These are phyloP conservation scores for Mortierella sp. DNA, from an alignment of 371 early-diverging fungal species.

Conservation along the genomic window DNA sequence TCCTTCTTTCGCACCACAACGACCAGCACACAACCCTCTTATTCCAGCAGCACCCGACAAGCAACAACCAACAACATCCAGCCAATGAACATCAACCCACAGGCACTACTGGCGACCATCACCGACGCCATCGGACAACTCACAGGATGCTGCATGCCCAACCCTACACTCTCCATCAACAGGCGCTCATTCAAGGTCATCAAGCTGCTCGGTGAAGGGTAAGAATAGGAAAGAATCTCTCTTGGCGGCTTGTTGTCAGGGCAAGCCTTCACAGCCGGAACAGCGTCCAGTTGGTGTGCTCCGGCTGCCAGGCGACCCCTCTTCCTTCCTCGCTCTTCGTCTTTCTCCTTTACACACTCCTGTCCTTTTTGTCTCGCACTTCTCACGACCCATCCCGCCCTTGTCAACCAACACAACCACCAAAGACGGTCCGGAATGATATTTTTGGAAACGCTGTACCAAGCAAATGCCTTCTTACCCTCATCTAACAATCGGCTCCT, in stretches of 20 bases:
- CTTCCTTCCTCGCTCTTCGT: neutral
- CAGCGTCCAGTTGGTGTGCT: no score
- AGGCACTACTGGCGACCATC: conserved; percentile 58
- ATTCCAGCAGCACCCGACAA: neutral
- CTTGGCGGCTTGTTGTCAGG: neutral
- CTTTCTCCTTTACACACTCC: neutral
- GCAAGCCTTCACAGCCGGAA: no score
- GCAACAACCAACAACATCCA: neutral
- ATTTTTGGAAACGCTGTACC: neutral
- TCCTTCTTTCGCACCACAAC: neutral
- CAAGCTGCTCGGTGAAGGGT: conserved; percentile 82
- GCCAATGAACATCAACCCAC: conserved; percentile 35
- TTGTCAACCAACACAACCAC: neutral
- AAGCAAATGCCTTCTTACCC: neutral
- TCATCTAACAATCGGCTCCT: neutral
- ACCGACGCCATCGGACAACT: conserved; percentile 65
- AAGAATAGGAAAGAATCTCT: conserved; percentile 13
- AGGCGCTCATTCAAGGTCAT: conserved; percentile 70
- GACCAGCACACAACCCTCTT: neutral
- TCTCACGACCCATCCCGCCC: neutral
- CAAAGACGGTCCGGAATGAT: neutral
- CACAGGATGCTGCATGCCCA: conserved; percentile 72
- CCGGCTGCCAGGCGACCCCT: no score
- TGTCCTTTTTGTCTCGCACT: neutral
- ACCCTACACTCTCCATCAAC: conserved; percentile 69